Base-by-base conservation (phyloP, 805 yeast species). In the Maudiozyma bulderi region DNA sequence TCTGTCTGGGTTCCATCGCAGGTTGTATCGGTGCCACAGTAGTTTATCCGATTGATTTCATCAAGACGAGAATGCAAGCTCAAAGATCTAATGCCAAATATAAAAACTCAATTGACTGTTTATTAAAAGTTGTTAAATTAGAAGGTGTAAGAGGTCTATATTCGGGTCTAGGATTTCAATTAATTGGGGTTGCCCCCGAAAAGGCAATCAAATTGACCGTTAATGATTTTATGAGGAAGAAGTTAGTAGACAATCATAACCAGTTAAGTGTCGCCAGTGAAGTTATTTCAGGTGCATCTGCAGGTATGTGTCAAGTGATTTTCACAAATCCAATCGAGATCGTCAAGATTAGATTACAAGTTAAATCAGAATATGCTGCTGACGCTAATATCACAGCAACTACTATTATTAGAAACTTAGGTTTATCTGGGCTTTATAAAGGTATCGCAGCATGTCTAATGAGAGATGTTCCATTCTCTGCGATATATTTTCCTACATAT, bases 21-120 rank as follows among this genome's bases (percentile, higher is more conserved):
- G 99, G 99, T 51, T 93, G 96, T 58, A 81, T 91, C 67, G 99
- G 99, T 53, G 97, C 99, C n/a, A 87, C 96, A 6, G 86, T 85
- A 13, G 99, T 91, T 42, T 91, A 91, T 66, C 99, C 99, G 33
- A 93, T 93, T 56, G 99, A 91, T 69, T 74, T 93, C 65, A 89
- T 91, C 55, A 91, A 91, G 71, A 91, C 99, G 5, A 80, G 98
- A 67, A 88, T 91, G 95, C 99, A 91, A 71, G 95, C 95, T 52
- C 98, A 91, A 71, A 79, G 88, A 55, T 79, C 80, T 52, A 73
- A 78, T 45, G 70, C 82, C 1, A 70, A 81, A 44, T 91, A 91
- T 68, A 78, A 77, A 53, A 88, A 86, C 60, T 89, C 96, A 8
- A 52, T 82, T 28, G 97, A 91, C 65, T 93, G 98, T 69, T 83